Conservation (phyloP, 2,329 filamentous ascomycete species). For the Cryphonectria japonica region DNA sequence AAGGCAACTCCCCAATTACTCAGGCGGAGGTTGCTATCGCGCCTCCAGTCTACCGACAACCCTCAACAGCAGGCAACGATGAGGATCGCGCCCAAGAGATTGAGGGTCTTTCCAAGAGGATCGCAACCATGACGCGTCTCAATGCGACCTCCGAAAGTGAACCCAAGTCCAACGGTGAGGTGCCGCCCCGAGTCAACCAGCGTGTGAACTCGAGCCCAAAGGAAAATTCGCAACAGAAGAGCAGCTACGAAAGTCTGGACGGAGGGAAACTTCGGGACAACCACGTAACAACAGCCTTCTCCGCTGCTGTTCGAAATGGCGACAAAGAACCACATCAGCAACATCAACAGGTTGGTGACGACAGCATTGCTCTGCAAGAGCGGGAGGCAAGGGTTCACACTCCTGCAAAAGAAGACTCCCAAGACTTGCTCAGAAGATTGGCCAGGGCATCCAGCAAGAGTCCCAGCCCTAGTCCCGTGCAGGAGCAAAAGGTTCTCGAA, state of each 20-base stretch:
- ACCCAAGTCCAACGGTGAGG: conserved; percentile 38
- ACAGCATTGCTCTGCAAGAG: conserved; percentile 25
- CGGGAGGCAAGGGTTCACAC: conserved; percentile 31
- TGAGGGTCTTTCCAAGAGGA: conserved; percentile 48
- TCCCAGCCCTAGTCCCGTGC: conserved; percentile 42
- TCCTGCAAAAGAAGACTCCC: conserved; percentile 45
- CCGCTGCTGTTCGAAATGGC: conserved; percentile 23
- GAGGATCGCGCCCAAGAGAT: conserved; percentile 43
- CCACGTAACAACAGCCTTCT: conserved; percentile 47
- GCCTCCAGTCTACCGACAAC: not conserved
- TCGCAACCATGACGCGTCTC: conserved; percentile 52
- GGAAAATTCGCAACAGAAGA: conserved; percentile 20
- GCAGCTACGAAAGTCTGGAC: conserved; percentile 21
- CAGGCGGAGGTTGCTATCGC: conserved; percentile 9
- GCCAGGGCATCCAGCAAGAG: conserved; percentile 49
- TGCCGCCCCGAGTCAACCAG: conserved; percentile 1
- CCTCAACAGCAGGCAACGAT: not conserved
- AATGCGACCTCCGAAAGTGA: conserved; percentile 47
- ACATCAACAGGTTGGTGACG: conserved; percentile 16
- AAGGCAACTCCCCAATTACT: conserved; percentile 12
- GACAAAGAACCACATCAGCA: conserved; percentile 18
- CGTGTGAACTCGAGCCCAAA: conserved; percentile 28
- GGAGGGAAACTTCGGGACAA: conserved; percentile 45
- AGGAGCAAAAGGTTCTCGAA: conserved; percentile 34
- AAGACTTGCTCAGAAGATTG: conserved; percentile 54